phyloP scores from a whole-genome alignment of 2,329 filamentous ascomycete species.

The Pseudonectria buxi region DNA sequence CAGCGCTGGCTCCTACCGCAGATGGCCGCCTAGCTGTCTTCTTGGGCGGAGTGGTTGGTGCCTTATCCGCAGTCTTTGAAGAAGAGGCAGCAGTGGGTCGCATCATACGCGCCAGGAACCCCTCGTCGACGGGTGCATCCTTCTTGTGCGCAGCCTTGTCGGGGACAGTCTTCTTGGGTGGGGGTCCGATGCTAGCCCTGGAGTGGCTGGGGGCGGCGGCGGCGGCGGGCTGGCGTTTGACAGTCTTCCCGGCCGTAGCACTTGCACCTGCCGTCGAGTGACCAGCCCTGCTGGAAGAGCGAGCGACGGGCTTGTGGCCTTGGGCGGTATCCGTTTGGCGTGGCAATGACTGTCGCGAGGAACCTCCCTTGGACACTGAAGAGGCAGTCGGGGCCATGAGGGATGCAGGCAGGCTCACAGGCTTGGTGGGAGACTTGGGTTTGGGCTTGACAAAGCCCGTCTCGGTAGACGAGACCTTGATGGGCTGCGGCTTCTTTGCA shows the following conservation, averaged over 20 bases:
- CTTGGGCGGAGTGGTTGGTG: conserved; percentile 41
- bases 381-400: conserved; percentile 64
- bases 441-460: conserved; percentile 51
- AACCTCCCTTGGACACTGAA: conserved; percentile 53
- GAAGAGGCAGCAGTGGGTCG: conserved; percentile 64
- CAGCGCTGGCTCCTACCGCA: conserved; percentile 13
- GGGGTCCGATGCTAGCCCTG: conserved; percentile 50
- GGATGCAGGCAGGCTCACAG: conserved; percentile 58
- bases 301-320: conserved; percentile 27
- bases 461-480: conserved; percentile 34
- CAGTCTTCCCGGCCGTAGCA: conserved; percentile 19
- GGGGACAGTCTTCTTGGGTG: conserved; percentile 43
- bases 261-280: conserved; percentile 24
- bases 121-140: conserved; percentile 55
- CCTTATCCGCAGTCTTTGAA: conserved; percentile 61
- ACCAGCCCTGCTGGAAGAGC: conserved; percentile 42
- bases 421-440: conserved; percentile 62
- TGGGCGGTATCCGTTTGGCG: conserved; percentile 29
- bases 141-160: conserved; percentile 35
- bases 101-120: conserved; percentile 78
- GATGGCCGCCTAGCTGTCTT: conserved; percentile 25
- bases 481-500: conserved; percentile 37
- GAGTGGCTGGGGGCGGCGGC: conserved; percentile 37
- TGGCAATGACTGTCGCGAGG: conserved; percentile 17
- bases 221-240: conserved; percentile 41